Evolutionary conservation across 495 filamentous ascomycete species (phyloP), one percentile per base, ranked within the genome.

Genomic region (Hypoxylon perforatum): DNA sequence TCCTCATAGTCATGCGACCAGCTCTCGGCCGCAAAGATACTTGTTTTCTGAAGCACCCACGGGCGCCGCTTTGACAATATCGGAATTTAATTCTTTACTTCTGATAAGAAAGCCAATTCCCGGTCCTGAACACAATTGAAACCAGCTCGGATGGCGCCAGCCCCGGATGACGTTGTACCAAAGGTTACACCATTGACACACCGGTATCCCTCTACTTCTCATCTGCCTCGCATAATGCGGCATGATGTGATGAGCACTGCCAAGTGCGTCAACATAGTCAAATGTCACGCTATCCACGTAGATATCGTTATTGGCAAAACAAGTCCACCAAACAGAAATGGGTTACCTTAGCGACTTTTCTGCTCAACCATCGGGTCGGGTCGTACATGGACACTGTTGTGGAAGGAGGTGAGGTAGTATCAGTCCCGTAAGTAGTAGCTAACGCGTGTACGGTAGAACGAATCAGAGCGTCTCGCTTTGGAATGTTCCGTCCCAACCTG

Each of bases 381-480:
- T 46, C 33, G 18, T 39, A 30, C 39, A 18, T 7, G 48, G 17
- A n/a, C 6, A 49, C 33, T 23, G 14, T 62, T 55, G 1, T 14
- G 49, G 59, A 54, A 62, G 59, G 58, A 61, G 48, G 28, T 47
- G 42, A 47, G 18, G 50, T 54, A 21, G 39, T 39, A 48, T 48
- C 30, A 21, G 25, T 11, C 6, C 12, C 7, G 21, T 1, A 25
- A 25, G 3, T 18, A 12, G 45, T 28, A 14, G 45, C 22, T 0
- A n/a, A 28, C 21, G 21, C 45, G 21, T 47, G 49, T 48, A 54
- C 50, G 19, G 30, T 23, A 10, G 59, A 41, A 41, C 35, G 35
- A 48, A 54, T 55, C 14, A 38, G 44, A 50, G 22, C 19, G 6
- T 2, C 3, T 21, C 18, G 49, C 33, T 36, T 52, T 21, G 23